Percentiles rank a stretch among this genome's conserved stretches.
phyloP scores from a whole-genome alignment of 805 yeast species.

The Pichia scutulata region DNA sequence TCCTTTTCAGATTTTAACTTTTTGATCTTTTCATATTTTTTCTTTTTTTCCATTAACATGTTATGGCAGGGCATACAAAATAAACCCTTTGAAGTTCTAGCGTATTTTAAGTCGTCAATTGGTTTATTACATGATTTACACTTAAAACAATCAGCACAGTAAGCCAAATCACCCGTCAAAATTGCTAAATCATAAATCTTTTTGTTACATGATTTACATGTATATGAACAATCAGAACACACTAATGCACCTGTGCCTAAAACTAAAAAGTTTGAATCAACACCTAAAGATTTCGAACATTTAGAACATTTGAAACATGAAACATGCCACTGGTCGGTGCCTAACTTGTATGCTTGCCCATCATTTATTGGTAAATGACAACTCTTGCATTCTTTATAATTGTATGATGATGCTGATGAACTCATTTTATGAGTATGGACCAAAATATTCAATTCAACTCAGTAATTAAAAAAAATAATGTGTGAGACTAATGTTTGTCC shows the following conservation, averaged over 20 bases:
- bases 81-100: constrained; percentile 85
- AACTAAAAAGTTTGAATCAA: constrained; percentile 83
- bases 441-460: background rate
- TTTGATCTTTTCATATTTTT: constrained; percentile 46
- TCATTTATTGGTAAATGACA: constrained; percentile 57
- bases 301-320: constrained; percentile 86
- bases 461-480: too few relatives aligned
- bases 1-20: constrained; percentile 19
- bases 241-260: constrained; percentile 88
- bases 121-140: constrained; percentile 82
- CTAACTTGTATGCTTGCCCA: constrained; percentile 92
- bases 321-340: constrained; percentile 94
- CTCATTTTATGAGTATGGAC: background rate
- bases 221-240: constrained; percentile 87
- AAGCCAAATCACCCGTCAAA: constrained; percentile 90
- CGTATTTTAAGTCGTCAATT: constrained; percentile 84
- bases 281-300: constrained; percentile 70
- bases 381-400: constrained; percentile 24
- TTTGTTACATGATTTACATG: constrained; percentile 75
- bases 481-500: background rate
- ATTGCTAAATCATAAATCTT: constrained; percentile 92
- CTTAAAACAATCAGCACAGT: constrained; percentile 82
- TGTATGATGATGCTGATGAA: constrained; percentile 9
- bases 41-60: constrained; percentile 66
- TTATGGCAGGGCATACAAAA: constrained; percentile 93